Percentiles rank a stretch among this genome's conserved stretches.
Conservation (phyloP, 371 early-diverging fungal species). For the Thermomucor indicae-seudaticae region DNA sequence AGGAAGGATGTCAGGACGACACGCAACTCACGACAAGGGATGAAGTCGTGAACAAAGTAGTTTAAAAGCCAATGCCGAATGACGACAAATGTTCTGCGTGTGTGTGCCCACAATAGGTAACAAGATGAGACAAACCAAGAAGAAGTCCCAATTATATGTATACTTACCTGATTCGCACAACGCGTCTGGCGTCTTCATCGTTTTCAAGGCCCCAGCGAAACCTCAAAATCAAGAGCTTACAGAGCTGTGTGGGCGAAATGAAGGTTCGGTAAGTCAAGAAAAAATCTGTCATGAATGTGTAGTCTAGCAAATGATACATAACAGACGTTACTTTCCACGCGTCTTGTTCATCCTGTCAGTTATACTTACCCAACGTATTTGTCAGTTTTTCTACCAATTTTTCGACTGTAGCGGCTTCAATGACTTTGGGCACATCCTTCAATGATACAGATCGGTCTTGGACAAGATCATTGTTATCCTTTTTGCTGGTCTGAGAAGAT, state of each 20-base stretch:
- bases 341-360: background rate
- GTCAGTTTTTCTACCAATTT: slow-evolving; percentile 63
- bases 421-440: slow-evolving; percentile 30
- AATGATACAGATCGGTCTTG: background rate
- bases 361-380: slow-evolving; percentile 38
- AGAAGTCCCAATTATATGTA: background rate
- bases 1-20: slow-evolving; percentile 37
- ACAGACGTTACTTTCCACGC: background rate
- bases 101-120: background rate
- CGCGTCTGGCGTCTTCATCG: slow-evolving; percentile 49
- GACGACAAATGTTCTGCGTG: slow-evolving; percentile 64
- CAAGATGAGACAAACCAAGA: background rate
- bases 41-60: slow-evolving; percentile 64
- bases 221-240: slow-evolving; percentile 54
- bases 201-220: slow-evolving; percentile 58
- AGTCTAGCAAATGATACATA: slow-evolving; percentile 35
- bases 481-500: background rate
- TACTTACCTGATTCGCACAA: slow-evolving; percentile 57
- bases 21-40: slow-evolving; percentile 46
- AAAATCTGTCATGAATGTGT: slow-evolving; percentile 69
- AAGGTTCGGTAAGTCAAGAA: slow-evolving; percentile 68
- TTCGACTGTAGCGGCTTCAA: slow-evolving; percentile 62
- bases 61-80: slow-evolving; percentile 66
- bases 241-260: slow-evolving; percentile 52
- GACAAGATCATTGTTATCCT: background rate